Evolutionary conservation across 2,329 filamentous ascomycete species (phyloP).

Genomic region (Penicillium sp.): DNA sequence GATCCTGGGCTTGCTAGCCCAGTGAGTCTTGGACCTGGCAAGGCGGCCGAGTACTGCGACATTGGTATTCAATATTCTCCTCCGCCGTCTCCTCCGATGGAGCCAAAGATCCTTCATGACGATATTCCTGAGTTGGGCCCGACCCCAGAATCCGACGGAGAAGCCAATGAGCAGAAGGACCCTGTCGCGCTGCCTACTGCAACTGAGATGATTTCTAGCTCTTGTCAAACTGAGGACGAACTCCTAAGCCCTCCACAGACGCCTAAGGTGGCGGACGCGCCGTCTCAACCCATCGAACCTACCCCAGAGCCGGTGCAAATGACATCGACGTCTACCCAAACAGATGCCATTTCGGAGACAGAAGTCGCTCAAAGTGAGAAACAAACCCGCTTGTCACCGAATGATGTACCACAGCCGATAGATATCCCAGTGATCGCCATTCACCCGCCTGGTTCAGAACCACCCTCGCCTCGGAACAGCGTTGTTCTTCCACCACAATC

Average conservation of each 20-base stretch:
- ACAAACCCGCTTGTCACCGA: conserved; percentile 9
- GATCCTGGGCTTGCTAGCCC: conserved; percentile 39
- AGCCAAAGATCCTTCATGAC: conserved; percentile 15
- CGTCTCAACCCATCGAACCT: conserved; percentile 12
- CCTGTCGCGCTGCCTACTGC: conserved; percentile 31
- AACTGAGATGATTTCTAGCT: conserved; percentile 41
- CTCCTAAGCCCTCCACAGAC: conserved; percentile 37
- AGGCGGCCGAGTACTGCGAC: conserved; percentile 61
- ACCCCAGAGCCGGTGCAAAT: conserved; percentile 17
- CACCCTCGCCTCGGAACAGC: conserved; percentile 71
- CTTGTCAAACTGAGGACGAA: conserved; percentile 43
- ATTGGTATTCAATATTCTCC: conserved; percentile 80
- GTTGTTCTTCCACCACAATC: conserved; percentile 73
- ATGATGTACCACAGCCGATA: conserved; percentile 21
- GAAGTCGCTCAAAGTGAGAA: conserved; percentile 15
- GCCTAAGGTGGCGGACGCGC: conserved; percentile 29
- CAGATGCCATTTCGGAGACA: conserved; percentile 24
- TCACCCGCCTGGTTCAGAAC: conserved; percentile 78
- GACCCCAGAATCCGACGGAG: not conserved
- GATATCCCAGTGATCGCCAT: conserved; percentile 85
- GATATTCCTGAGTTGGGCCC: conserved; percentile 24
- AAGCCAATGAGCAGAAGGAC: conserved; percentile 23
- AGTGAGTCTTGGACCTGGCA: conserved; percentile 50
- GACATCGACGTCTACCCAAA: conserved; percentile 36
- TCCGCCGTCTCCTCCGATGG: conserved; percentile 62